Evolutionary conservation across 2,329 filamentous ascomycete genomes (phyloP), one percentile per base, ranked within the genome.

Genomic region (Alternaria metachromatica): DNA sequence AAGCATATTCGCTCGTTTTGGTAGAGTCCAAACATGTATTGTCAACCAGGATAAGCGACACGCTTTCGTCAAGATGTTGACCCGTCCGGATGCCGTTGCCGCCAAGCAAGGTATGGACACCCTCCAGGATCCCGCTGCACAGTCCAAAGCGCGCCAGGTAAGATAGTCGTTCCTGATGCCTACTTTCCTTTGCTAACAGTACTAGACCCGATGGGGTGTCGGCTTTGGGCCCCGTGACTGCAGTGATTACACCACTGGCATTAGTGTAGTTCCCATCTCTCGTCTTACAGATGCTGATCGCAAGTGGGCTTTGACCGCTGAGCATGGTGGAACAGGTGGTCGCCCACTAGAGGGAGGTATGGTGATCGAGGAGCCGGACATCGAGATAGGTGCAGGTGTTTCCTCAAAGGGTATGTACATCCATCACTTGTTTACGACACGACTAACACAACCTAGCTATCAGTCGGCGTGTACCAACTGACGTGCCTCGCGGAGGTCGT

Each of bases 21-120:
- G 96, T 63, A 85, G 90, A 57, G 96, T 99, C 5, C 96, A 99
- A 81, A 97, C 95, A 2, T 98, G 95, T 81, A 99, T 99, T 69
- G 94, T 97, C 70, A 98, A 99, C 83, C 92, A 93, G 75, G 96
- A 99, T 76, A 99, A 98, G 83, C 92, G 96, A 18, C 96, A 99
- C 80, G 96, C 96, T 6, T 99, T 99, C 79, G 95, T 99, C 75
- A 99, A 99, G 83, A 99, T 99, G 96, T 88, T 96, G 70, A 96
- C 89, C 67, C 93, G 96, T 41, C 87, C 89, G 66, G 93, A 97
- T 80, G 95, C 96, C 13, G 87, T 97, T 63, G 84, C 80, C 66
- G 96, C 96, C 55, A 96, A 96, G 78, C 88, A 91, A 41, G 92
- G 90, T 55, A 97, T 98, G 89, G 94, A 97, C 79, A 89, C 89